These are phyloP conservation scores for Colletotrichum lini DNA, from an alignment of 2,329 filamentous ascomycete species.

Conservation along the genomic window DNA sequence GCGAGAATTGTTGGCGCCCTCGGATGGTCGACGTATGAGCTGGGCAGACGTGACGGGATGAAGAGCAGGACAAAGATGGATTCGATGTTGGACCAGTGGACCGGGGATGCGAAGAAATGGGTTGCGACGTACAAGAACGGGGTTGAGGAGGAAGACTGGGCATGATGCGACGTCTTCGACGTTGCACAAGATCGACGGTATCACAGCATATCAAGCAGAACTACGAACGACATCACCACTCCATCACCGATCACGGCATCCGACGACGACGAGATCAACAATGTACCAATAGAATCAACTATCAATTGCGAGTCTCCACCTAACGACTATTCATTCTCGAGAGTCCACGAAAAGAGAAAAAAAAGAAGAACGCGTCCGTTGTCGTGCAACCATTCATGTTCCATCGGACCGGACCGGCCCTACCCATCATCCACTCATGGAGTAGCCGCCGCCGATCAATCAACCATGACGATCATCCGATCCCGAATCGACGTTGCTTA, in stretches of 20 bases:
- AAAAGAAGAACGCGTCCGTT: not conserved
- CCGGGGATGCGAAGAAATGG: not conserved
- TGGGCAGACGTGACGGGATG: not conserved
- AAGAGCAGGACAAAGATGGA: no score
- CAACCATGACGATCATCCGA: slow-evolving; percentile 1
- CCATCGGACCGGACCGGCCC: not conserved
- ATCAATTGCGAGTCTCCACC: slow-evolving; percentile 7
- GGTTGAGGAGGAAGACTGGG: not conserved
- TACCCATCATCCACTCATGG: not conserved
- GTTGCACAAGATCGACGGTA: slow-evolving; percentile 12
- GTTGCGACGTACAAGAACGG: not conserved
- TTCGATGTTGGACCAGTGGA: not conserved
- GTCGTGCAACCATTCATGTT: not conserved
- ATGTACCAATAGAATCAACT: not conserved
- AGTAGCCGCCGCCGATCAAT: no score
- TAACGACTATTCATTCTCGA: not conserved
- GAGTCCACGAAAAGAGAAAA: not conserved
- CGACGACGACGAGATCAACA: not conserved
- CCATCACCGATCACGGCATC: not conserved
- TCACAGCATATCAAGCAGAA: no score
- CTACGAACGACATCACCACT: not conserved
- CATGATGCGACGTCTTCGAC: not conserved
- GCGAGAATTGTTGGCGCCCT: not conserved
- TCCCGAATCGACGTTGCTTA: slow-evolving; percentile 12
- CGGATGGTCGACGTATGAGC: slow-evolving; percentile 5